Evolutionary conservation across 2,329 filamentous ascomycete genomes (phyloP).

Genomic region (Xylariaceae sp.): DNA sequence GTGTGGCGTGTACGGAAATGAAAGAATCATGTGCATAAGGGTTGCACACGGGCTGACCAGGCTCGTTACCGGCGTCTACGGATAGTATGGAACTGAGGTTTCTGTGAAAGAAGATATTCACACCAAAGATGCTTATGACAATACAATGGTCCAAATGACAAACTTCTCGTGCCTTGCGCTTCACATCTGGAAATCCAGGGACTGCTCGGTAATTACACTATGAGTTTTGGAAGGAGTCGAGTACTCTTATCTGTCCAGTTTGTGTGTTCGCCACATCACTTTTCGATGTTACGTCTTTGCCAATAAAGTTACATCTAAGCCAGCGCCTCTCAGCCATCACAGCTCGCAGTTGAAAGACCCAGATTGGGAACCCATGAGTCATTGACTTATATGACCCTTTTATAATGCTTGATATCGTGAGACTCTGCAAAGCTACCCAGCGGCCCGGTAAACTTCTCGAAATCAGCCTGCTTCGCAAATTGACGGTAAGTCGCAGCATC

Average conservation of each 20-base stretch:
- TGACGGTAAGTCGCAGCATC: conserved; percentile 35
- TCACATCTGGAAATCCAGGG: no score
- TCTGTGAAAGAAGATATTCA: conserved; percentile 24
- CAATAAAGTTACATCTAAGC: no score
- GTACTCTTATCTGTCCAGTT: no score
- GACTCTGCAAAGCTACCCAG: conserved; percentile 22
- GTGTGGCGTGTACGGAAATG: conserved; percentile 17
- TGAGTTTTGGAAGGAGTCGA: no score
- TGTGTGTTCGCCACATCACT: no score
- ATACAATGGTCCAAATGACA: no score
- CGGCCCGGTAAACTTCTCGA: conserved; percentile 22
- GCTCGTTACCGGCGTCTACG: conserved; percentile 53
- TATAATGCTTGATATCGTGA: conserved; percentile 33
- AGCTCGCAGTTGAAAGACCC: no score
- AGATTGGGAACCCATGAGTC: not conserved
- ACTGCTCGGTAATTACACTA: no score
- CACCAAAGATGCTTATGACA: conserved; percentile 28
- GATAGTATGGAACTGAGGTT: conserved; percentile 51
- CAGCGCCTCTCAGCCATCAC: no score
- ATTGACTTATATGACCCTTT: conserved; percentile 26
- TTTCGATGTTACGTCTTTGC: no score
- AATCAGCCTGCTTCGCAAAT: conserved; percentile 26
- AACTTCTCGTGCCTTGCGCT: no score
- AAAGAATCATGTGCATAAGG: conserved; percentile 25
- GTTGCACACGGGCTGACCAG: conserved; percentile 30